Percentiles rank a stretch among this genome's conserved stretches.
These are phyloP conservation scores for Aureobasidium leucospermi DNA, from an alignment of 2,329 filamentous ascomycete species.

Conservation along the genomic window DNA sequence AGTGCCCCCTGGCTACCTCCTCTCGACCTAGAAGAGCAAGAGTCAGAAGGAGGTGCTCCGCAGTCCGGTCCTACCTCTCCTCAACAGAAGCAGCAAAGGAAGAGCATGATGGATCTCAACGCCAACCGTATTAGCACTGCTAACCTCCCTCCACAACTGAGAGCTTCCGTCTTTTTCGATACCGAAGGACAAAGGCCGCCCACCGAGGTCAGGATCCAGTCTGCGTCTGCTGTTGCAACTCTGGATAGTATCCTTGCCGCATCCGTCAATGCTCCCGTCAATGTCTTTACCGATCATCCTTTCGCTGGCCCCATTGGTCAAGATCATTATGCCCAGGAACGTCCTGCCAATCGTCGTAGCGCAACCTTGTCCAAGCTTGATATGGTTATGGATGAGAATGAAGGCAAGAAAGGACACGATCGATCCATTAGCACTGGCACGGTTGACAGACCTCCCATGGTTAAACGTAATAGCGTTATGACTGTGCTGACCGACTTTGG, in stretches of 20 bases:
- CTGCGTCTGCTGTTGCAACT: constrained; percentile 79
- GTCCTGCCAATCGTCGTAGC: constrained; percentile 21
- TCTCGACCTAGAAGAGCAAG: constrained; percentile 9
- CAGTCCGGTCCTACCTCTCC: constrained; percentile 9
- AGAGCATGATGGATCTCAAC: constrained; percentile 29
- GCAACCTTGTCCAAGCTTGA: constrained; percentile 12
- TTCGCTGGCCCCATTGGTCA: constrained; percentile 68
- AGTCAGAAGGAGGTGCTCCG: constrained; percentile 10
- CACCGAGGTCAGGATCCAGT: constrained; percentile 53
- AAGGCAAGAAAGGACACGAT: constrained; percentile 10
- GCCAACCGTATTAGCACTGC: constrained; percentile 29
- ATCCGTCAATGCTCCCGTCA: constrained; percentile 78
- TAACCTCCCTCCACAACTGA: constrained; percentile 70
- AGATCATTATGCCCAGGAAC: constrained; percentile 60
- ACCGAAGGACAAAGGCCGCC: constrained; percentile 21
- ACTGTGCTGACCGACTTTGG: constrained; percentile 26
- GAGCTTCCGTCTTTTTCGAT: constrained; percentile 90
- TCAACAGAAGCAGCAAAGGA: constrained; percentile 22
- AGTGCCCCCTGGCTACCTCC: constrained; percentile 41
- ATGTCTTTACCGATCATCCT: constrained; percentile 83
- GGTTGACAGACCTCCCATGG: constrained; percentile 16
- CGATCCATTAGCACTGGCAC: constrained; percentile 14
- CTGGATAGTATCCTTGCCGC: constrained; percentile 89
- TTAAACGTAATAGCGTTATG: constrained; percentile 25
- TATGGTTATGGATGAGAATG: neutral